Base-by-base conservation (phyloP, 2,329 filamentous ascomycete genomes). In the Colletotrichum viniferum region DNA sequence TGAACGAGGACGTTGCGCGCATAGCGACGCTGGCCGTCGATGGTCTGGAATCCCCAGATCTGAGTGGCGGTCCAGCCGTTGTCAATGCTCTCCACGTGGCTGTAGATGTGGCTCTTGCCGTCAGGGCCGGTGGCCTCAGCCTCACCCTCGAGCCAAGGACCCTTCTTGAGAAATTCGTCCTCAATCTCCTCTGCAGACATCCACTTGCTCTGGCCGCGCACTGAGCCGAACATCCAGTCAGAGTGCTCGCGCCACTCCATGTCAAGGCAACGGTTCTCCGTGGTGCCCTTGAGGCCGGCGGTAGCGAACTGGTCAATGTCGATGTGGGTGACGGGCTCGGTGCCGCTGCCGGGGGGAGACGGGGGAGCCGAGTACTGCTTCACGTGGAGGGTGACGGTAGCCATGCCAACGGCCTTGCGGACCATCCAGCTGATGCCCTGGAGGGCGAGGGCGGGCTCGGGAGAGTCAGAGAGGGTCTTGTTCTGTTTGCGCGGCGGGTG, bases 221-320 rank as follows among this genome's bases (percentile, higher is more conserved):
- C 89, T 71, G 85, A 86, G 74, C 96, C 96, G 83, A 97, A 98
- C 78, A 98, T 90, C 88, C 92, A 93, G 87, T 98, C 95, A 28
- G 86, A 86, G 87, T 96, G 94, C 77, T 91, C 89, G 79, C 93
- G 92, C 78, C 79, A 83, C 69, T 79, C 79, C 82, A 84, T 81
- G 85, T 92, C 90, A 68, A 90, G 80, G 81, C 86, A 89, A 74
- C 90, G 90, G 77, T 84, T 82, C 87, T 92, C 90, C 56, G 86
- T 81, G 65, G 87, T 96, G 79, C 91, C 92, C 81, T 90, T 91
- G 77, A 97, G 87, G 71, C 92, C 93, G 75, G 92, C 95, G 10
- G 94, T 94, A 48, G 91, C 88, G 62, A 90, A 87, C 86, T 97
- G 95, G 73, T 92, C 90, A 81, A 96, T 92, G 84, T 94, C 90